Conservation (phyloP, 2,329 filamentous ascomycete species). For the Trichoderma oligosporum region DNA sequence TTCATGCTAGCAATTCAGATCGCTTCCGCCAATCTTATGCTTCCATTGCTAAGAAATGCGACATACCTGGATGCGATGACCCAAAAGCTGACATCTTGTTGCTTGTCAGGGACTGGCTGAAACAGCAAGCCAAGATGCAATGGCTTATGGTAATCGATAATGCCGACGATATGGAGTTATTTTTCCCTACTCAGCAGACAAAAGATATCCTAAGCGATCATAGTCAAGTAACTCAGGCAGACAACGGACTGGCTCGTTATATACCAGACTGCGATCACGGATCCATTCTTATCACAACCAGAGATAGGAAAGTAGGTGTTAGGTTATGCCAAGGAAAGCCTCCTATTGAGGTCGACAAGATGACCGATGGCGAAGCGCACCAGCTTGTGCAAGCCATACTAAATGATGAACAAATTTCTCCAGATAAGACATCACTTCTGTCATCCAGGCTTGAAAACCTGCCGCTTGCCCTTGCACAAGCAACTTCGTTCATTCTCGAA, state of each 20-base stretch:
- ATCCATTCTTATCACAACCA: constrained; percentile 33
- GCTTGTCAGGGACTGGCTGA: constrained; percentile 30
- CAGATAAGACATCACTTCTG: constrained; percentile 21
- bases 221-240: background rate
- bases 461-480: constrained; percentile 35
- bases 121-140: constrained; percentile 20
- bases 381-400: constrained; percentile 27
- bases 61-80: constrained; percentile 25
- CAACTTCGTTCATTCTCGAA: constrained; percentile 33
- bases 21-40: constrained; percentile 30
- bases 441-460: constrained; percentile 30
- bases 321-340: constrained; percentile 22
- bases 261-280: constrained; percentile 32
- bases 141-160: constrained; percentile 25
- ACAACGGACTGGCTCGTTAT: constrained; percentile 13
- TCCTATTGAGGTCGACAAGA: constrained; percentile 29
- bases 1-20: constrained; percentile 32
- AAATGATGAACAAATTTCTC: background rate
- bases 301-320: constrained; percentile 29
- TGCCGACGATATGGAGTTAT: constrained; percentile 21
- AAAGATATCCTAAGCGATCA: background rate
- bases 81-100: constrained; percentile 24
- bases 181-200: background rate
- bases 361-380: constrained; percentile 27
- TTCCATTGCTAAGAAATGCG: constrained; percentile 28